phyloP scores from a whole-genome alignment of 495 filamentous ascomycete genomes.

The Penicillium psychrofluorescens region DNA sequence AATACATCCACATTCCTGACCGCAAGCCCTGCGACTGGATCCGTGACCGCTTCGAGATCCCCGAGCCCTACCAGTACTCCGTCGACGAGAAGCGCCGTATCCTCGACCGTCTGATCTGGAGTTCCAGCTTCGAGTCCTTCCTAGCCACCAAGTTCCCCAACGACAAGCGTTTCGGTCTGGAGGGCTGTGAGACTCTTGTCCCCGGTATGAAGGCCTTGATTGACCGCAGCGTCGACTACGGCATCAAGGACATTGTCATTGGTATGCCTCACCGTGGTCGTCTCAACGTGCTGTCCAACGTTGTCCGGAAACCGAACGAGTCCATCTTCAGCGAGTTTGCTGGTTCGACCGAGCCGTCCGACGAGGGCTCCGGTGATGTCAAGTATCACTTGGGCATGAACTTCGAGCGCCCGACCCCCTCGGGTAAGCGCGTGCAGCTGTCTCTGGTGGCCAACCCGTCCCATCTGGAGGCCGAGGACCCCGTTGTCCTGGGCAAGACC shows the following conservation, averaged over 20 bases:
- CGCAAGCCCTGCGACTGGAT: conserved; percentile 98
- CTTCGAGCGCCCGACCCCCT: conserved; percentile 96
- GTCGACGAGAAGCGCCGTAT: conserved; percentile 96
- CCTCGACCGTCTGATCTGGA: conserved; percentile 96
- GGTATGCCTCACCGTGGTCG: conserved; percentile 99
- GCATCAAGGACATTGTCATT: conserved; percentile 97
- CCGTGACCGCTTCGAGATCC: conserved; percentile 86
- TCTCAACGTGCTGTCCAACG: conserved; percentile 96
- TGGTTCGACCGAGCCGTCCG: conserved; percentile 77
- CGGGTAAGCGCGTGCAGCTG: conserved; percentile 95
- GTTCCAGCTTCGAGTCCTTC: conserved; percentile 92
- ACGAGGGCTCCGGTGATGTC: conserved; percentile 97
- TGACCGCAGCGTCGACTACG: conserved; percentile 95
- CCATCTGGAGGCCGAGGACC: conserved; percentile 96
- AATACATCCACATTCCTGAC: conserved; percentile 98
- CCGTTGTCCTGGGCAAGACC: conserved; percentile 94
- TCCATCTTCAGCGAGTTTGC: conserved; percentile 99
- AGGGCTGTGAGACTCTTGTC: conserved; percentile 92
- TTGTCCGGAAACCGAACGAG: conserved; percentile 97
- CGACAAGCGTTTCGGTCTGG: conserved; percentile 97
- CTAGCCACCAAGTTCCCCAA: conserved; percentile 96
- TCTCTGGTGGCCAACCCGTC: conserved; percentile 98
- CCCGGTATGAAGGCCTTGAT: conserved; percentile 99
- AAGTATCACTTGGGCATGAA: conserved; percentile 99
- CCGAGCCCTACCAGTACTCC: conserved; percentile 88